These are phyloP conservation scores for Tylopilus intermedius DNA, from an alignment of 768 basidiomycete genomes.

Conservation along the genomic window DNA sequence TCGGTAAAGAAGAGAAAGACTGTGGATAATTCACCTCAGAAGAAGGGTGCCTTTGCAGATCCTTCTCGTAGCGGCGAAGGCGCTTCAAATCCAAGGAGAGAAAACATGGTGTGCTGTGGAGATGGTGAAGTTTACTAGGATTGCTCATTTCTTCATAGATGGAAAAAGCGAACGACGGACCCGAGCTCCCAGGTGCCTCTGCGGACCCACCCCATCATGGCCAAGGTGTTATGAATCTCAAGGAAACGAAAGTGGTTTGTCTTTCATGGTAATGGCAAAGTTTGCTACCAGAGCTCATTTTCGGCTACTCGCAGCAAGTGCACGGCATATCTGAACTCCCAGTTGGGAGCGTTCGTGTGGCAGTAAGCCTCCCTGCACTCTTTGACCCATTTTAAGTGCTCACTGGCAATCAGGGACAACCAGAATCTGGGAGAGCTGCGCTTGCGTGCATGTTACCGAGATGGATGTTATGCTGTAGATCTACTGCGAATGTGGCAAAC, in stretches of 20 bases:
- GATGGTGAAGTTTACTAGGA: background rate
- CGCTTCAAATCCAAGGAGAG: no score
- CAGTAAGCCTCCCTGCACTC: background rate
- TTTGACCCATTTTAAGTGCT: background rate
- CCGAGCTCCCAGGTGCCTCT: background rate
- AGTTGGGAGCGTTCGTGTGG: background rate
- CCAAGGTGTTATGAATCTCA: no score
- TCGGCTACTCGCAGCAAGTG: background rate
- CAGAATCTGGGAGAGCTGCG: background rate
- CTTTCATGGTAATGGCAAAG: background rate
- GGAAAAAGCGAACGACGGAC: background rate
- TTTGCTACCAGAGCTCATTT: background rate
- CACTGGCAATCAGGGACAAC: background rate
- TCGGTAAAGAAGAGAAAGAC: no score
- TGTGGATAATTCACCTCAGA: no score
- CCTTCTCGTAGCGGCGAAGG: no score
- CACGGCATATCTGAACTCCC: background rate
- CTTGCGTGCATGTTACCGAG: background rate
- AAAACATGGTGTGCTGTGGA: background rate
- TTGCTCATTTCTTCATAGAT: background rate
- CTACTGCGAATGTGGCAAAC: no score
- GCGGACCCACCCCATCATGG: no score
- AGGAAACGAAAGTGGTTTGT: background rate
- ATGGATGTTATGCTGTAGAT: no score
- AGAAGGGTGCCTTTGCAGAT: no score